phyloP scores from a whole-genome alignment of 495 filamentous ascomycete species.

The Aspergillus bertholletiae region DNA sequence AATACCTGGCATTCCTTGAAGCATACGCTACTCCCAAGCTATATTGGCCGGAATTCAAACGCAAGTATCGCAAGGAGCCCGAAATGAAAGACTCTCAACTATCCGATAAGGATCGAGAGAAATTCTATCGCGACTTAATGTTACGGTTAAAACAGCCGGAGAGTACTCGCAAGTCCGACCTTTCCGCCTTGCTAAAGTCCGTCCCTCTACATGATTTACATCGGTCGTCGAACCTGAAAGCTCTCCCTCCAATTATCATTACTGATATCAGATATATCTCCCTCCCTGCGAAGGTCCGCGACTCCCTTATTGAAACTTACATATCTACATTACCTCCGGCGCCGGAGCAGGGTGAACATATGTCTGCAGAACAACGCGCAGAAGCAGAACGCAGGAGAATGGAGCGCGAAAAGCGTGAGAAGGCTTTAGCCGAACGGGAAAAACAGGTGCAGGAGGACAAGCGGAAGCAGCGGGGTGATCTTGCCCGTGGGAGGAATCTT shows the following conservation, averaged over 20 bases:
- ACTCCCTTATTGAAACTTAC: slow-evolving; percentile 71
- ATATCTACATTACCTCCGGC: slow-evolving; percentile 68
- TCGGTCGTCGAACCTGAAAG: slow-evolving; percentile 55
- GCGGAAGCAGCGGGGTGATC: slow-evolving; percentile 58
- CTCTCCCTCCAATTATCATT: slow-evolving; percentile 66
- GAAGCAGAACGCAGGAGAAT: slow-evolving; percentile 57
- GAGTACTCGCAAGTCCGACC: slow-evolving; percentile 71
- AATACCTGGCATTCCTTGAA: slow-evolving; percentile 79
- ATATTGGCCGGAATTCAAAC: slow-evolving; percentile 94
- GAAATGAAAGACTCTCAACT: slow-evolving; percentile 76
- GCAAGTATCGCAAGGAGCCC: slow-evolving; percentile 78
- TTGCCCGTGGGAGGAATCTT: slow-evolving; percentile 62
- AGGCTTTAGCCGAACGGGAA: slow-evolving; percentile 72
- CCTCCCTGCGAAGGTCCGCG: slow-evolving; percentile 63
- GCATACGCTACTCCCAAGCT: slow-evolving; percentile 80
- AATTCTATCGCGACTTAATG: slow-evolving; percentile 85
- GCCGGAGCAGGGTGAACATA: slow-evolving; percentile 44
- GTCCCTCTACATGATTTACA: slow-evolving; percentile 63
- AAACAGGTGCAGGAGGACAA: slow-evolving; percentile 73
- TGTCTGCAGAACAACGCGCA: slow-evolving; percentile 55
- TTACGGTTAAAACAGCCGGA: slow-evolving; percentile 71
- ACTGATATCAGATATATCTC: slow-evolving; percentile 79
- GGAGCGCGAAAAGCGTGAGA: slow-evolving; percentile 66
- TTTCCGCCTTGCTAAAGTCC: slow-evolving; percentile 71
- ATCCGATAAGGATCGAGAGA: slow-evolving; percentile 85